Conservation (phyloP, 129 eudicot genomes). For the Escallonia herrerae region DNA sequence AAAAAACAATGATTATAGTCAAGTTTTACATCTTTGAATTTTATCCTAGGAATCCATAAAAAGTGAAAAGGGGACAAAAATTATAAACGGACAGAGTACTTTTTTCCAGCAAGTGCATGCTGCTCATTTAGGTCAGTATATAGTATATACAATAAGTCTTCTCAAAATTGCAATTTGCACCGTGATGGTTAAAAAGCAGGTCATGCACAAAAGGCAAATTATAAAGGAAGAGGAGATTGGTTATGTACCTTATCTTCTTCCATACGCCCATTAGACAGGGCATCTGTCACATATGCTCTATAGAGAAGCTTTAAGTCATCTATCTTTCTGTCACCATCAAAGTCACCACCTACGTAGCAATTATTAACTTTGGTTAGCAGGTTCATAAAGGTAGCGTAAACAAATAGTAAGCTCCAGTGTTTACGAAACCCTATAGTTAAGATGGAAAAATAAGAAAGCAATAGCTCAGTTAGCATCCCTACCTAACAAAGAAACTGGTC, state of each 20-base stretch:
- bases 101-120: too few species aligned
- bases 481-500: slow-evolving; percentile 75
- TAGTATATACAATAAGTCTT: too few species aligned
- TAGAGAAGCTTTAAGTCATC: slow-evolving; percentile 82
- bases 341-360: slow-evolving; percentile 70
- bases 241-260: slow-evolving; percentile 73
- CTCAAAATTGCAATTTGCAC: too few species aligned
- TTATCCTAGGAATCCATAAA: too few species aligned
- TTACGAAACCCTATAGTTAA: too few species aligned
- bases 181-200: too few species aligned
- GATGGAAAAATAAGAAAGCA: neutral
- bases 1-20: too few species aligned
- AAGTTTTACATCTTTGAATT: too few species aligned
- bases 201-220: neutral
- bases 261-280: slow-evolving; percentile 75
- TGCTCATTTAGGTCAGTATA: too few species aligned
- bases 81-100: too few species aligned
- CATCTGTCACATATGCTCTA: slow-evolving; percentile 67
- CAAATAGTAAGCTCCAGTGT: neutral
- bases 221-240: neutral
- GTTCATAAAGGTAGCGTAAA: neutral
- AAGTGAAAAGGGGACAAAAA: too few species aligned
- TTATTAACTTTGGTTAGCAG: neutral
- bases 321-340: slow-evolving; percentile 69
- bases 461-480: slow-evolving; percentile 8